phyloP scores from a whole-genome alignment of 2,329 filamentous ascomycete species.

The Fusarium sp. region DNA sequence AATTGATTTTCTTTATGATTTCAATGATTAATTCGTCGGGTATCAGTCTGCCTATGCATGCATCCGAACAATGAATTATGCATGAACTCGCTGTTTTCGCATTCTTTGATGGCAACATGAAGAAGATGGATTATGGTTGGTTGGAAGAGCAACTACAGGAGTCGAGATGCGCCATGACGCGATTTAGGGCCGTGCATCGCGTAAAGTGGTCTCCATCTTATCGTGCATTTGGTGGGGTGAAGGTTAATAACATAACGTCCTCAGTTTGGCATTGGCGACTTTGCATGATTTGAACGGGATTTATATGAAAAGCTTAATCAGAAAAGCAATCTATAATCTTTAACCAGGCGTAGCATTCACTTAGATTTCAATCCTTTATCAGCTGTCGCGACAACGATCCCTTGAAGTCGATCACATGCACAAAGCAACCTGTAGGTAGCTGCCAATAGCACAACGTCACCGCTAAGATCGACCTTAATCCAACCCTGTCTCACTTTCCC shows the following conservation, averaged over 20 bases:
- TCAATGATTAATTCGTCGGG: background rate
- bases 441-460: constrained; percentile 33
- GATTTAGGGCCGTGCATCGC: constrained; percentile 22
- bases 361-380: background rate
- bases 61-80: background rate
- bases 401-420: constrained; percentile 14
- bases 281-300: background rate
- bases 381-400: background rate
- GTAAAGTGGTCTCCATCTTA: constrained; percentile 35
- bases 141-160: constrained; percentile 46
- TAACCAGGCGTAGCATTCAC: background rate
- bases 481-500: background rate
- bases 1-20: background rate
- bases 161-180: constrained; percentile 27
- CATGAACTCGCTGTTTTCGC: background rate
- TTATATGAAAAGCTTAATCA: background rate
- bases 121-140: constrained; percentile 3
- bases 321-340: background rate
- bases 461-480: constrained; percentile 5
- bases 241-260: background rate
- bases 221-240: constrained; percentile 25
- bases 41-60: background rate
- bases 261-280: background rate
- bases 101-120: constrained; percentile 21
- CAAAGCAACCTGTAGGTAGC: constrained; percentile 9